A percentile compares a stretch with the other conserved stretches of the same genome.
Evolutionary conservation across 2,329 filamentous ascomycete genomes (phyloP).

Genomic region (Annulohypoxylon truncatum): DNA sequence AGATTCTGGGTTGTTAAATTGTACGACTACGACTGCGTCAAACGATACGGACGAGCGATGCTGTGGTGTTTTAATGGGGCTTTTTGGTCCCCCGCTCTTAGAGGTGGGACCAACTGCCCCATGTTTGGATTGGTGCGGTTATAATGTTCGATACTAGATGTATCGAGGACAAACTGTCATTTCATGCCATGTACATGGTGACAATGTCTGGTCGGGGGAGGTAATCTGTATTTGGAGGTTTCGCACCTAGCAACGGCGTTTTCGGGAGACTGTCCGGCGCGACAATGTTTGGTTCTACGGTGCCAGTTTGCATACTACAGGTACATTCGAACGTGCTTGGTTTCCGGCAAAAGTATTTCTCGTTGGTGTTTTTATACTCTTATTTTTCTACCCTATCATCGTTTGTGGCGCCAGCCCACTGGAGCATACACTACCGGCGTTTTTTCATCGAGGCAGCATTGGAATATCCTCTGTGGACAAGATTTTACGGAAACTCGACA

Average conservation of each 20-base stretch:
- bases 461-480: conserved; percentile 28
- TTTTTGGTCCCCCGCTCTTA: neutral
- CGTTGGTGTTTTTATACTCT: neutral
- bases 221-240: conserved; percentile 30
- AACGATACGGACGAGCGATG: conserved; percentile 25
- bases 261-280: conserved; percentile 32
- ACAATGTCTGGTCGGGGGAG: conserved; percentile 25
- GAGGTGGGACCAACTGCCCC: neutral
- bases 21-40: conserved; percentile 12
- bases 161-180: conserved; percentile 16
- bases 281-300: conserved; percentile 36
- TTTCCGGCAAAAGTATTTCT: conserved; percentile 27
- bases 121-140: conserved; percentile 12
- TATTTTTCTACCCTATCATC: conserved; percentile 17
- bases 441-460: conserved; percentile 38
- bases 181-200: conserved; percentile 16
- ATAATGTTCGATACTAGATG: conserved; percentile 20
- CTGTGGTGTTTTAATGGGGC: conserved; percentile 5
- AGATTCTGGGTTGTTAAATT: conserved; percentile 10
- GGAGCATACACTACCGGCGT: conserved; percentile 42
- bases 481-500: conserved; percentile 32
- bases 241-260: conserved; percentile 39
- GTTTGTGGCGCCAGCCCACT: conserved; percentile 35
- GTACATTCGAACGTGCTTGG: conserved; percentile 29
- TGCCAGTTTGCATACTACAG: conserved; percentile 33